These are phyloP conservation scores for Phytomonas francai DNA, from an alignment of 208 protist species.

Conservation along the genomic window DNA sequence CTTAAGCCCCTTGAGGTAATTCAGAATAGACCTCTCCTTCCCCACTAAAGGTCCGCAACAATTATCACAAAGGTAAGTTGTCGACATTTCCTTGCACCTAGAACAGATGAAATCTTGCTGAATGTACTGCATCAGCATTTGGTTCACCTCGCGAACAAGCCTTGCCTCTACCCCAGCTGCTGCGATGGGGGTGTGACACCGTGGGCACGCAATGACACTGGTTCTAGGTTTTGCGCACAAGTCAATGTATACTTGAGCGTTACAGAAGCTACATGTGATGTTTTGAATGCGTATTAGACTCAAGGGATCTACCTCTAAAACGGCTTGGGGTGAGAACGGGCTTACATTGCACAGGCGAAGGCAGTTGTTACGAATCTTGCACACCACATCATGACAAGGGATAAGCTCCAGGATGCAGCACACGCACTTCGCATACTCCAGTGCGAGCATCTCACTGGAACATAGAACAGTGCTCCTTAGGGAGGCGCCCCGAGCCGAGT, in stretches of 20 bases:
- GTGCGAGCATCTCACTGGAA: slow-evolving; percentile 38
- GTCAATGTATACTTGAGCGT: slow-evolving; percentile 47
- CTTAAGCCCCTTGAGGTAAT: slow-evolving; percentile 51
- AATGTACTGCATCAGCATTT: slow-evolving; percentile 33
- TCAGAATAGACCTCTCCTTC: slow-evolving; percentile 35
- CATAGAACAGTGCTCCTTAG: slow-evolving; percentile 12
- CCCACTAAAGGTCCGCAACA: slow-evolving; percentile 76
- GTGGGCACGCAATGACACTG: slow-evolving; percentile 33
- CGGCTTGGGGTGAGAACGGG: slow-evolving; percentile 72
- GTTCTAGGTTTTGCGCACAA: slow-evolving; percentile 27
- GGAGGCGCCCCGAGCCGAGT: slow-evolving; percentile 1
- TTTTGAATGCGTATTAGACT: slow-evolving; percentile 22
- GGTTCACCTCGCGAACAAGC: slow-evolving; percentile 73
- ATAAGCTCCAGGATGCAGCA: slow-evolving; percentile 65
- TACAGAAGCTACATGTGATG: slow-evolving; percentile 79
- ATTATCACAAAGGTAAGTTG: slow-evolving; percentile 50
- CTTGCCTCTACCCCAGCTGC: slow-evolving; percentile 50
- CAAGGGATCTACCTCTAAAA: slow-evolving; percentile 32
- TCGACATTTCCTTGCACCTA: slow-evolving; percentile 71
- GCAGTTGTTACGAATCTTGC: slow-evolving; percentile 80
- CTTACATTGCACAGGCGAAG: slow-evolving; percentile 80
- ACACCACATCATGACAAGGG: slow-evolving; percentile 53
- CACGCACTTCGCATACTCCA: slow-evolving; percentile 79
- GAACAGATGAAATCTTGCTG: slow-evolving; percentile 86
- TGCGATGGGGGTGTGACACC: slow-evolving; percentile 63